Evolutionary conservation across 1,139 yeast genomes (phyloP).

Genomic region (Geotrichum siamense): DNA sequence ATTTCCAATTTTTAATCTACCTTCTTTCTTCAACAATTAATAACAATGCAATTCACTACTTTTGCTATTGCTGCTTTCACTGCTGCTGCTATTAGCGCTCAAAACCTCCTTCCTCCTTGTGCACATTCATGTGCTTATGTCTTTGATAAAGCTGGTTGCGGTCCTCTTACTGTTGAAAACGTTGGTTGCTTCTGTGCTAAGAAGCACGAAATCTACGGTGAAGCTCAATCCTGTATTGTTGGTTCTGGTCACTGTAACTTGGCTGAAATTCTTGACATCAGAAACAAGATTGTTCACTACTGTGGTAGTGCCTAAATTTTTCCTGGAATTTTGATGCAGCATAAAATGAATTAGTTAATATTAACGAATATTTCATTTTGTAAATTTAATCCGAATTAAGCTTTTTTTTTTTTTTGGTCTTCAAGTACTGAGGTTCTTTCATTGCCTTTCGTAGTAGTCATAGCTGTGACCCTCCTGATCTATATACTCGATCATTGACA

Average conservation of each 20-base stretch:
- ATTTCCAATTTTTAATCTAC: no score
- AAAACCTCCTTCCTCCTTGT: slow-evolving; percentile 8
- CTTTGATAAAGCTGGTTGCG: slow-evolving; percentile 12
- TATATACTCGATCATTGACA: no score
- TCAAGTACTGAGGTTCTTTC: no score
- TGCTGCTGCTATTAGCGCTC: slow-evolving; percentile 1
- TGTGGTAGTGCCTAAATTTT: slow-evolving; percentile 3
- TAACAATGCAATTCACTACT: slow-evolving; percentile 9
- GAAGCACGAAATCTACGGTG: slow-evolving; percentile 5
- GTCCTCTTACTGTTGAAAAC: slow-evolving; percentile 8
- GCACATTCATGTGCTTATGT: slow-evolving; percentile 7
- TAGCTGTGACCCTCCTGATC: no score
- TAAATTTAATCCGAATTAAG: no score
- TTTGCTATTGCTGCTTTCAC: neutral
- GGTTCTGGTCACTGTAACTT: slow-evolving; percentile 4
- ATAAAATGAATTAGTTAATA: no score
- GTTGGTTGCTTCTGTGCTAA: slow-evolving; percentile 12
- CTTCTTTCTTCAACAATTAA: no score
- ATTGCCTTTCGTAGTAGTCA: no score
- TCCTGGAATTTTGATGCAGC: slow-evolving; percentile 1
- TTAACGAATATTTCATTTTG: no score
- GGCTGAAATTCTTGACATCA: slow-evolving; percentile 6
- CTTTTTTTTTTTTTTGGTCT: no score
- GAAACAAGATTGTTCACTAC: slow-evolving; percentile 1
- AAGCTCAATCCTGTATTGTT: slow-evolving; percentile 9